Conservation (phyloP, 2,329 filamentous ascomycete species). For the Plenodomus lindquistii region DNA sequence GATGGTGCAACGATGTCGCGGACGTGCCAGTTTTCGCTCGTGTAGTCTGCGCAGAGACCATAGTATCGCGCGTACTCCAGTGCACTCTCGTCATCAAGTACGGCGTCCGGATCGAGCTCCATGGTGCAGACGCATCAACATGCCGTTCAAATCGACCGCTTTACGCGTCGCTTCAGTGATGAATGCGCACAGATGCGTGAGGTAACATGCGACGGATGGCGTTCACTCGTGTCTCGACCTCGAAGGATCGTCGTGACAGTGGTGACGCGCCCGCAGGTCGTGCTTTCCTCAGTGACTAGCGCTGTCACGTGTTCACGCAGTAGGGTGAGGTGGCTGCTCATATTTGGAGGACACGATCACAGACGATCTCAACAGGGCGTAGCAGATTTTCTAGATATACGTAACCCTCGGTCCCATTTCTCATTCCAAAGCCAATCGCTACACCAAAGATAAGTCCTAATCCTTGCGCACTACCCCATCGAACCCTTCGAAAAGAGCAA, state of each 20-base stretch:
- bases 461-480: neutral
- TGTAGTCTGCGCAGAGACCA: constrained; percentile 47
- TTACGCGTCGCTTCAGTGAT: neutral
- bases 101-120: neutral
- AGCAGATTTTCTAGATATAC: too few species aligned
- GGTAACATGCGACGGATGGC: neutral
- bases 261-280: neutral
- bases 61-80: constrained; percentile 55
- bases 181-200: neutral
- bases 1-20: constrained; percentile 12
- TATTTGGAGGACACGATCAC: too few species aligned
- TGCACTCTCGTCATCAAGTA: constrained; percentile 38
- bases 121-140: neutral
- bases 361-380: too few species aligned
- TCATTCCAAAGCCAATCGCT: neutral
- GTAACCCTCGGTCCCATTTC: too few species aligned
- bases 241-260: neutral
- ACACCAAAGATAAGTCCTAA: neutral
- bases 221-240: neutral
- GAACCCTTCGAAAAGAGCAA: neutral
- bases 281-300: neutral
- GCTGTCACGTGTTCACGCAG: constrained; percentile 5
- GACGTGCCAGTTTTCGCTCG: constrained; percentile 28
- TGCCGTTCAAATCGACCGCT: neutral
- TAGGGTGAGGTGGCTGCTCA: neutral